These are phyloP conservation scores for Chloromonas sp. DNA, from an alignment of 163 green algal species.

Conservation along the genomic window DNA sequence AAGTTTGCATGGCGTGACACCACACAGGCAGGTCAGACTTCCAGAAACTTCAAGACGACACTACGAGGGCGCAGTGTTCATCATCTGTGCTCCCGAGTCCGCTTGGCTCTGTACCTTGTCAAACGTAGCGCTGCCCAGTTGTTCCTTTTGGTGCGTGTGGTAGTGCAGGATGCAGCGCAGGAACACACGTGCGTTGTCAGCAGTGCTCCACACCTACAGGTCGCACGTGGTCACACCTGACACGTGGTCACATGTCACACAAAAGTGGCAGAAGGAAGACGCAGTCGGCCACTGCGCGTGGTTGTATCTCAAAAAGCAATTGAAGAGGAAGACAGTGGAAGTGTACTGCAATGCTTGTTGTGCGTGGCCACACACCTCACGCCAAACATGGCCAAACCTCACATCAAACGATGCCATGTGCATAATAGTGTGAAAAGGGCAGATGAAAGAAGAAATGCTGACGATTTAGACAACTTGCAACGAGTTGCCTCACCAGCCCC, in stretches of 20 bases:
- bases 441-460: too few relatives aligned
- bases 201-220: constrained; percentile 58
- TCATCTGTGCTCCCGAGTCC: too few relatives aligned
- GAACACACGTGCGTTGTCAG: constrained; percentile 78
- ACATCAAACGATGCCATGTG: too few relatives aligned
- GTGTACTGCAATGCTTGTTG: not conserved
- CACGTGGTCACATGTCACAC: not conserved
- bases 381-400: not conserved
- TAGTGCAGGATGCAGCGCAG: constrained; percentile 60
- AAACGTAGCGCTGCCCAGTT: constrained; percentile 49
- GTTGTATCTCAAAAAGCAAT: not conserved
- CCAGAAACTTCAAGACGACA: too few relatives aligned
- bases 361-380: not conserved
- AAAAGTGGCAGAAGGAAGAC: too few relatives aligned
- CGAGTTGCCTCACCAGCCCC: too few relatives aligned
- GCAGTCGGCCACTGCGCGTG: too few relatives aligned
- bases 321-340: not conserved
- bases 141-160: constrained; percentile 37
- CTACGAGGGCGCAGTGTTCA: too few relatives aligned
- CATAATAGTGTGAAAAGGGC: too few relatives aligned
- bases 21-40: too few relatives aligned
- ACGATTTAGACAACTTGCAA: too few relatives aligned
- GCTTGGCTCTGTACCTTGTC: constrained; percentile 57
- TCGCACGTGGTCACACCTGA: not conserved
- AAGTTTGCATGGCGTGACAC: too few relatives aligned